Conservation (phyloP, 2,329 filamentous ascomycete species). For the Epichloe sibirici region DNA sequence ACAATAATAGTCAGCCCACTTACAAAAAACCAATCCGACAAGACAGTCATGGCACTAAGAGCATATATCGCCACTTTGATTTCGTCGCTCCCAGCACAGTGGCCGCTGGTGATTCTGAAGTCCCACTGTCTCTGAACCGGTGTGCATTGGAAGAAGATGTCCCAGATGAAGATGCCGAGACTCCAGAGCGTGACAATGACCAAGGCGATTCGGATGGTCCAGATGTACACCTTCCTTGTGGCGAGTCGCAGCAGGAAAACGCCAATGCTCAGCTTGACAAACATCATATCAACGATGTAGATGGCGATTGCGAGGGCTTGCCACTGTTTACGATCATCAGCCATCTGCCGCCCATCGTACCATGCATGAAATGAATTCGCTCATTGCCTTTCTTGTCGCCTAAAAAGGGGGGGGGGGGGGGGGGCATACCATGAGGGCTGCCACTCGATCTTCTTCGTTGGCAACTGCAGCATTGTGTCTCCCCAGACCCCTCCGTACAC, state of each 20-base stretch:
- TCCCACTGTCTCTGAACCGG: conserved; percentile 42
- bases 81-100: conserved; percentile 30
- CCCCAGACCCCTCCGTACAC: conserved; percentile 31
- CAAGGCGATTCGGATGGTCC: conserved; percentile 33
- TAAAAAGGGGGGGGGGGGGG: too few relatives aligned
- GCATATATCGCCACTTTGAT: conserved; percentile 38
- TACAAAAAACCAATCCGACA: conserved; percentile 43
- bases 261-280: conserved; percentile 44
- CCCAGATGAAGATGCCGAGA: conserved; percentile 37
- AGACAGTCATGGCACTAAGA: conserved; percentile 37
- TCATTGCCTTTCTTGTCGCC: neutral
- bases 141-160: conserved; percentile 38
- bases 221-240: conserved; percentile 32
- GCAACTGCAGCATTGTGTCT: conserved; percentile 33
- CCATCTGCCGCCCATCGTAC: neutral
- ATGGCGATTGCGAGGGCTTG: conserved; percentile 38
- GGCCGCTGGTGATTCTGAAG: conserved; percentile 29
- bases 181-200: conserved; percentile 34
- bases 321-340: conserved; percentile 22
- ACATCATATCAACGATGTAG: conserved; percentile 42
- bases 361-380: neutral
- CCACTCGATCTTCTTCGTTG: conserved; percentile 25
- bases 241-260: conserved; percentile 39
- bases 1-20: conserved; percentile 8
- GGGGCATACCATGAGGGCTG: conserved; percentile 32